These are phyloP conservation scores for Hsuehochloa calcarea DNA, from an alignment of 176 grass and related monocot species.

Conservation along the genomic window DNA sequence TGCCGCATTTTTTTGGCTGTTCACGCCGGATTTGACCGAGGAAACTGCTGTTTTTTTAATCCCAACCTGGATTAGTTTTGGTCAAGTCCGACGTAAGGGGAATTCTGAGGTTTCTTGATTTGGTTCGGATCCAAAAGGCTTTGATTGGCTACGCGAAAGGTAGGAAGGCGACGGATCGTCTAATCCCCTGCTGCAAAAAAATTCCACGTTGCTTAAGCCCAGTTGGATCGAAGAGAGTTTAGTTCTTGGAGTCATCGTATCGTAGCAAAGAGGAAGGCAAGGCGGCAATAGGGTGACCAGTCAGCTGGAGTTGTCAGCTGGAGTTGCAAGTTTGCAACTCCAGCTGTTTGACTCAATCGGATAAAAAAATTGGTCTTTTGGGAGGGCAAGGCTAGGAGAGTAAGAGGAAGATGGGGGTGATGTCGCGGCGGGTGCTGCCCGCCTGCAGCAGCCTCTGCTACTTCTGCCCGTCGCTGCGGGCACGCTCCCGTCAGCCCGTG, in stretches of 20 bases:
- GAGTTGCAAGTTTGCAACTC: neutral
- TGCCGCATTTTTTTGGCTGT: neutral
- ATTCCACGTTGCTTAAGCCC: neutral
- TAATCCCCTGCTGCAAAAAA: neutral
- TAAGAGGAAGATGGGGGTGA: constrained; percentile 58
- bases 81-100: constrained; percentile 21
- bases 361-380: neutral
- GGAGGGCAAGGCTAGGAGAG: neutral
- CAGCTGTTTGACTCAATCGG: constrained; percentile 1
- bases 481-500: constrained; percentile 80
- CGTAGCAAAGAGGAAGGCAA: neutral
- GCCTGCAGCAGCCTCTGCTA: constrained; percentile 84
- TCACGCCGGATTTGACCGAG: constrained; percentile 25
- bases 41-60: neutral
- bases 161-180: neutral
- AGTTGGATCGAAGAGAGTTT: neutral
- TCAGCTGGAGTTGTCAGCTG: neutral
- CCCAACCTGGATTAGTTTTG: constrained; percentile 18
- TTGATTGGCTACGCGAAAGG: constrained; percentile 7
- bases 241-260: neutral
- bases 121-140: neutral
- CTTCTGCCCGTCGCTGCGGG: constrained; percentile 80
- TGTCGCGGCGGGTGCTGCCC: constrained; percentile 84
- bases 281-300: neutral
- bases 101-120: constrained; percentile 9